Base-by-base conservation (phyloP, 2,329 filamentous ascomycete genomes). In the Hyphodiscus sp. region DNA sequence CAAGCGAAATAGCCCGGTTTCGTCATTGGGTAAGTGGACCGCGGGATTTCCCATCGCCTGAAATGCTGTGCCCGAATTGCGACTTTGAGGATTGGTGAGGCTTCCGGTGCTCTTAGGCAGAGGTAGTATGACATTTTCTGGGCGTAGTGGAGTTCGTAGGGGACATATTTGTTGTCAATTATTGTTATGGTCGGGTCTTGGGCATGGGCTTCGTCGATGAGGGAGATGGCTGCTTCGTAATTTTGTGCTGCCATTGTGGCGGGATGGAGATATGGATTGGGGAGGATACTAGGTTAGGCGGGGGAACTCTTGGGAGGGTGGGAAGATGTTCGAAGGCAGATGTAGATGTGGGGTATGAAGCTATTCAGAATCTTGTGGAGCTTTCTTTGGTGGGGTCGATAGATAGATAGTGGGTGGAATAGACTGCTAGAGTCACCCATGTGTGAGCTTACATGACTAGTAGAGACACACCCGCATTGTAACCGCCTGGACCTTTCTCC, bases 41-140 rank as follows among this genome's bases (percentile, higher is more conserved):
- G 84, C 0, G 89, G 87, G 1, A 92, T 80, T 70, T 95, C 87
- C 89, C 89, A 95, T 61, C 79, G 83, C 50, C 85, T 81, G 64
- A 95, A 88, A 70, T 95, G 90, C 69, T 95, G 90, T 11, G 89
- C 89, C 60, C 89, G 84, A 60, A 91, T 86, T 18, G 90, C 90
- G 46, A 94, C 76, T 58, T 82, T 82, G 51, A 95, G 76, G 20
- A 80, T 71, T 1, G 85, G 83, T 1, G 85, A 82, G 1, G 89
- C 83, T 26, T 74, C 61, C 0, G 87, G 82, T 9, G 72, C 71
- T 57, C 83, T 81, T 16, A 77, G 71, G 9, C 74, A 67, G 30
- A 95, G 83, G 77, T 87, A 94, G 30, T 74, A 71, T 49, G 86
- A 89, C 86, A 91, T 91, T 69, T 89, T 83, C 49, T 78, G 77